Evolutionary conservation across 176 grass and related monocot species (phyloP).

Genomic region (Juncus inflexus): DNA sequence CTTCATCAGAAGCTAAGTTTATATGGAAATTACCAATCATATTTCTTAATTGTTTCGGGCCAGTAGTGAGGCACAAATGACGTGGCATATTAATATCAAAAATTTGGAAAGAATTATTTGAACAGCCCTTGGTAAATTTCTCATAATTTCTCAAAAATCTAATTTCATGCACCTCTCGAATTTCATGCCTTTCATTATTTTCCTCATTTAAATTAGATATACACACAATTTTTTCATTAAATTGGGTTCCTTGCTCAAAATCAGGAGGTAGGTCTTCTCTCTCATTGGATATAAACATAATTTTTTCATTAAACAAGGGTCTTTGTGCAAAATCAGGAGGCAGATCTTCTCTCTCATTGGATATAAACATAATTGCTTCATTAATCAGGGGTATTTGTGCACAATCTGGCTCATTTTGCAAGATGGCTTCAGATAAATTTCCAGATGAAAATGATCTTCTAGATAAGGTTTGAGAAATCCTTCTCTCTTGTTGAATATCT

Average conservation of each 20-base stretch:
- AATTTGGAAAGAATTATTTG: conserved; percentile 23
- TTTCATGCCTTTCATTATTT: background rate
- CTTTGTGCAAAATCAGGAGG: conserved; percentile 3
- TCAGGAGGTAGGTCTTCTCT: background rate
- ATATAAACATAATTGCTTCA: conserved; percentile 10
- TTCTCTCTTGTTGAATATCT: conserved; percentile 20
- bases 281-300: conserved; percentile 17
- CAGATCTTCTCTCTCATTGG: conserved; percentile 6
- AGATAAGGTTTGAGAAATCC: conserved; percentile 21
- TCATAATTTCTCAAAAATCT: background rate
- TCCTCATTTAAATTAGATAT: background rate
- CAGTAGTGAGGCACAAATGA: conserved; percentile 35
- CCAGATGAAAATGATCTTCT: conserved; percentile 40
- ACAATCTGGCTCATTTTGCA: conserved; percentile 27
- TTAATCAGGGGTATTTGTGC: background rate
- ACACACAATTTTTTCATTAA: background rate
- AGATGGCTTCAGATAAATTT: conserved; percentile 27
- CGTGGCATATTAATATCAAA: conserved; percentile 25
- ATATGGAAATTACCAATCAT: conserved; percentile 6
- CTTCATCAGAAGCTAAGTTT: conserved; percentile 2
- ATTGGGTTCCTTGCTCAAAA: background rate
- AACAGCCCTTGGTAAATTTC: conserved; percentile 3
- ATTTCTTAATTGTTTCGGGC: conserved; percentile 19
- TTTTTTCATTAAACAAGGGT: conserved; percentile 9
- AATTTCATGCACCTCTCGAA: background rate